Percentiles rank a stretch among this genome's conserved stretches.
These are phyloP conservation scores for Saksenaea oblongispora DNA, from an alignment of 371 early-diverging fungal genomes.

Conservation along the genomic window DNA sequence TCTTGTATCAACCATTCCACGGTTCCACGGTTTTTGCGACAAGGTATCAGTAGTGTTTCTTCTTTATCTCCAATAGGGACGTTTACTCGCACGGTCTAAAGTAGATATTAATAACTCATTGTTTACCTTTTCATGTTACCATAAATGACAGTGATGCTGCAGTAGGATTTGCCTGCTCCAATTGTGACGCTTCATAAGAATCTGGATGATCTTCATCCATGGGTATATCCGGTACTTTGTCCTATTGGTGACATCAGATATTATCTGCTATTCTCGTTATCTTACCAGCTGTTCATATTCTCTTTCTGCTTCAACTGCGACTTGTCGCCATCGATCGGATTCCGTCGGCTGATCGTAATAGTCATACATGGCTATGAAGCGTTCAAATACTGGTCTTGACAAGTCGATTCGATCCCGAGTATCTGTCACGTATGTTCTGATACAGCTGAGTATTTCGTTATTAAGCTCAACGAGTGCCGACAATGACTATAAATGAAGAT, in stretches of 20 bases:
- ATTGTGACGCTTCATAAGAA: not conserved
- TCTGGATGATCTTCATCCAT: not conserved
- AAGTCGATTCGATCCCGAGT: not conserved
- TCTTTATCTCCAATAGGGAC: not conserved
- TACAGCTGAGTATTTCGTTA: constrained; percentile 9
- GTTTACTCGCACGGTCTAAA: not conserved
- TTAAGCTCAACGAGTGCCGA: constrained; percentile 9
- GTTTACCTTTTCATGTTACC: not conserved
- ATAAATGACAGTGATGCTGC: not conserved
- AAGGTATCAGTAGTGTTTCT: constrained; percentile 1
- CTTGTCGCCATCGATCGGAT: constrained; percentile 1
- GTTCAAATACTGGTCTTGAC: not conserved
- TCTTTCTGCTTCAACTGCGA: not conserved
- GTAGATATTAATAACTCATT: not conserved
- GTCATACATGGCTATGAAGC: not conserved
- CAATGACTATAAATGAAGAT: constrained; percentile 1
- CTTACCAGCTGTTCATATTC: constrained; percentile 5
- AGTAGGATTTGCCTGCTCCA: not conserved
- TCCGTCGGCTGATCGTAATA: not conserved
- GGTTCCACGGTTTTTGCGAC: not conserved
- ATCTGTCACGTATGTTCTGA: constrained; percentile 4
- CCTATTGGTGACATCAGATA: not conserved
- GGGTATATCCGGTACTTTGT: not conserved
- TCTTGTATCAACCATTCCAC: constrained; percentile 22
- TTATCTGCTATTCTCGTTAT: not conserved